These are phyloP conservation scores for Suhomyces sp. DNA, from an alignment of 805 yeast species.

Conservation along the genomic window DNA sequence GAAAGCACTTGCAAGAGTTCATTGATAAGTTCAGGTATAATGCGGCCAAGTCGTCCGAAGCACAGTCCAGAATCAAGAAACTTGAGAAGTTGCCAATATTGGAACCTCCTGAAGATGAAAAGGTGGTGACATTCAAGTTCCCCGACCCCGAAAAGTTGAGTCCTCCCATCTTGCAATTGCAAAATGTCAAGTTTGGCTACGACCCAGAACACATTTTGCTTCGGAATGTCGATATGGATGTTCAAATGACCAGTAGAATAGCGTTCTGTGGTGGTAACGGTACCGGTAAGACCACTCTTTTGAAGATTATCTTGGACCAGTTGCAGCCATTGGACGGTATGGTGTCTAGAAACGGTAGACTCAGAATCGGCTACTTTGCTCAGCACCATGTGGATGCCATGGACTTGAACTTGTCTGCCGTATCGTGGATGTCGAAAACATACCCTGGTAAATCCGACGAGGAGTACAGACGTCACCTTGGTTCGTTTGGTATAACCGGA, in stretches of 20 bases:
- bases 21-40: conserved; percentile 96
- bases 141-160: conserved; percentile 93
- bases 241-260: conserved; percentile 90
- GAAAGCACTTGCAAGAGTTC: conserved; percentile 90
- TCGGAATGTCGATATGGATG: conserved; percentile 78
- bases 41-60: conserved; percentile 96
- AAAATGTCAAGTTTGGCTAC: conserved; percentile 85
- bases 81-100: conserved; percentile 89
- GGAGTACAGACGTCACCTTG: conserved; percentile 94
- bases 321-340: conserved; percentile 73
- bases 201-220: conserved; percentile 60
- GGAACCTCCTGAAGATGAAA: conserved; percentile 94
- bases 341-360: conserved; percentile 75
- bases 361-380: conserved; percentile 94
- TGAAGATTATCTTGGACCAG: conserved; percentile 80
- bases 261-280: conserved; percentile 99
- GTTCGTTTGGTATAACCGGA: conserved; percentile 96
- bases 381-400: conserved; percentile 98
- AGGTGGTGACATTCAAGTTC: conserved; percentile 77
- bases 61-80: conserved; percentile 96
- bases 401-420: conserved; percentile 84
- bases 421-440: conserved; percentile 86
- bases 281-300: conserved; percentile 95
- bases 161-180: conserved; percentile 89
- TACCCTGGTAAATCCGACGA: conserved; percentile 95